These are phyloP conservation scores for Tulasnella calospora DNA, from an alignment of 768 basidiomycete genomes.

Conservation along the genomic window DNA sequence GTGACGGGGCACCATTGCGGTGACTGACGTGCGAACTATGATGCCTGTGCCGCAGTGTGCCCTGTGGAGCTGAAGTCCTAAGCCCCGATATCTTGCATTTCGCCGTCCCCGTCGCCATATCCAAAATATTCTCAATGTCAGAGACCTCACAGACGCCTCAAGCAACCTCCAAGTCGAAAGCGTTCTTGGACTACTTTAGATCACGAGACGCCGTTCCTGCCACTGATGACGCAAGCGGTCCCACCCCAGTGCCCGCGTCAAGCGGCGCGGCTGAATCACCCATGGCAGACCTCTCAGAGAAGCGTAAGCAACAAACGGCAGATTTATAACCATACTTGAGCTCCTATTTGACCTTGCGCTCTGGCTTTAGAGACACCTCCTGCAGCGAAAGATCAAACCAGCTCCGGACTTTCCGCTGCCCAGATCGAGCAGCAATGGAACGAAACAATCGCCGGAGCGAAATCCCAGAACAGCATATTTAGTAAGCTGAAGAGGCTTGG, in stretches of 20 bases:
- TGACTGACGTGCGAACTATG: too few species aligned
- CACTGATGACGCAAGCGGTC: background rate
- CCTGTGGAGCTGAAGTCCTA: background rate
- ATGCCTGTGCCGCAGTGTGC: too few species aligned
- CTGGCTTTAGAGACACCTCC: background rate
- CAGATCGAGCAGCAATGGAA: constrained; percentile 17
- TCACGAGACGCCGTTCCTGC: background rate
- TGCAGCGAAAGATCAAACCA: background rate
- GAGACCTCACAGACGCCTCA: background rate
- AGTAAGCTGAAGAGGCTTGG: constrained; percentile 11
- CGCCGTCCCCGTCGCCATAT: background rate
- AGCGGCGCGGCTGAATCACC: background rate
- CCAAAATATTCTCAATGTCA: background rate
- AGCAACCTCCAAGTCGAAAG: background rate
- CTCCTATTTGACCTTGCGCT: background rate
- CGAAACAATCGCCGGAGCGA: constrained; percentile 2
- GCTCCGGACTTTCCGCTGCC: background rate
- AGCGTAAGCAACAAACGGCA: background rate
- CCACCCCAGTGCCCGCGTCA: background rate
- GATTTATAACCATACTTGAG: background rate
- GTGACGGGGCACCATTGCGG: too few species aligned
- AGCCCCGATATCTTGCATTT: background rate
- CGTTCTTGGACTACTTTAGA: background rate
- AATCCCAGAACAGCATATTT: background rate
- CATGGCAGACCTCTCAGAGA: background rate